These are phyloP conservation scores for Dichotomopilus funicola DNA, from an alignment of 2,329 filamentous ascomycete genomes.

Conservation along the genomic window DNA sequence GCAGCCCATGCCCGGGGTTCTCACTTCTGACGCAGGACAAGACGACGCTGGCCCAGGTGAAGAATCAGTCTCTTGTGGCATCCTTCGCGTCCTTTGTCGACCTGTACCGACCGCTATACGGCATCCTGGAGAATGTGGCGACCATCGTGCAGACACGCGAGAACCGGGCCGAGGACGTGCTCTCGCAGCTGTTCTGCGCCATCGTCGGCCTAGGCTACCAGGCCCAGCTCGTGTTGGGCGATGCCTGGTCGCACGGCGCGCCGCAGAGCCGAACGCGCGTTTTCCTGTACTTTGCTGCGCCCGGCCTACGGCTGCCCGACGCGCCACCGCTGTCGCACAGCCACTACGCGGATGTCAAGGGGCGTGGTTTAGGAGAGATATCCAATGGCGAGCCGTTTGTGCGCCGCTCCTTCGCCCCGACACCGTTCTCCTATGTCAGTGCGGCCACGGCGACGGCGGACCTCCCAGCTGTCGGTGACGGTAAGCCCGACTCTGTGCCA, in stretches of 20 bases:
- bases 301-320: constrained; percentile 51
- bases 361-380: constrained; percentile 46
- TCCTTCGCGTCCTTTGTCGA: constrained; percentile 71
- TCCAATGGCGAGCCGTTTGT: constrained; percentile 57
- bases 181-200: constrained; percentile 66
- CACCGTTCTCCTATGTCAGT: constrained; percentile 54
- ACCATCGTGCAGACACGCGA: constrained; percentile 48
- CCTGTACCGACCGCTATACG: constrained; percentile 67
- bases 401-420: constrained; percentile 40
- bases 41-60: constrained; percentile 47
- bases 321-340: constrained; percentile 57
- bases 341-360: constrained; percentile 37
- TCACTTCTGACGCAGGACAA: constrained; percentile 56
- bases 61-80: constrained; percentile 71
- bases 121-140: constrained; percentile 69
- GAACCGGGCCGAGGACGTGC: constrained; percentile 51
- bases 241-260: constrained; percentile 63
- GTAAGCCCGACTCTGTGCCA: constrained; percentile 54
- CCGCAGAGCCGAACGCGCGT: constrained; percentile 60
- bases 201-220: constrained; percentile 76
- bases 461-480: constrained; percentile 58
- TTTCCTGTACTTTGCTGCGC: constrained; percentile 66
- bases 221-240: constrained; percentile 58
- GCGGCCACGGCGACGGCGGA: constrained; percentile 50
- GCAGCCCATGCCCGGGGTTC: constrained; percentile 74